Base-by-base conservation (phyloP, 129 eudicot genomes). In the Flaveria ramosissima region DNA sequence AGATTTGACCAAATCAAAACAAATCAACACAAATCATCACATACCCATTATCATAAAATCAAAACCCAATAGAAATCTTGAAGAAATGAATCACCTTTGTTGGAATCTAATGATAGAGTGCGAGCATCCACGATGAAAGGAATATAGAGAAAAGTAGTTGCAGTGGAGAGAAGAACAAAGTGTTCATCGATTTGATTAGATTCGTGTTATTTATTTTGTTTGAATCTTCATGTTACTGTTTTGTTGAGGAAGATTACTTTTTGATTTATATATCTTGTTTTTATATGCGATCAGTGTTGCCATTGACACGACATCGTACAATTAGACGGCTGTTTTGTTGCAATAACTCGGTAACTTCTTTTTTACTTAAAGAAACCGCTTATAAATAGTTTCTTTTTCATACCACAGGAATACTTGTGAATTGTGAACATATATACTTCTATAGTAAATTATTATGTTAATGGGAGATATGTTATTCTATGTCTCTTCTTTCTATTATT, bases 251-350 rank as follows among this genome's bases (percentile, higher is more conserved):
- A 72, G 78, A 79, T 36, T 48, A 36, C 48, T 23, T 41, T 55
- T 77, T 77, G 2, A 42, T 55, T 52, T 41, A 50, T 62, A 45
- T 16, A 21, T 64, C 53, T 48, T 48, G 73, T 51, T 59, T 56
- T 77, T 13, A 56, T 57, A 36, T 36, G 41, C 41, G 41, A 36
- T 36, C 41, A 36, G 41, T 36, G 41, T 36, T 36, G 41, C 41
- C 7, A 78, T 78, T 51, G 83, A 79, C 83, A 79, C 73, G 83
- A 72, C 73, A 79, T 11, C 83, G 63, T 23, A 47, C 62, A 15
- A 20, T 79, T 52, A 51, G 81, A 68, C 74, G 75, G 83, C 68
- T 79, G 83, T 79, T 79, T 79, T 79, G 59, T 63, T 79, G 78
- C 69, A 71, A 64, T 23, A 78, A 45, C 14, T 56, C 62, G 21